A percentile compares a stretch with the other conserved stretches of the same genome.
These are phyloP conservation scores for Phytophthora aleatoria DNA, from an alignment of 352 stramenopile species.

Conservation along the genomic window DNA sequence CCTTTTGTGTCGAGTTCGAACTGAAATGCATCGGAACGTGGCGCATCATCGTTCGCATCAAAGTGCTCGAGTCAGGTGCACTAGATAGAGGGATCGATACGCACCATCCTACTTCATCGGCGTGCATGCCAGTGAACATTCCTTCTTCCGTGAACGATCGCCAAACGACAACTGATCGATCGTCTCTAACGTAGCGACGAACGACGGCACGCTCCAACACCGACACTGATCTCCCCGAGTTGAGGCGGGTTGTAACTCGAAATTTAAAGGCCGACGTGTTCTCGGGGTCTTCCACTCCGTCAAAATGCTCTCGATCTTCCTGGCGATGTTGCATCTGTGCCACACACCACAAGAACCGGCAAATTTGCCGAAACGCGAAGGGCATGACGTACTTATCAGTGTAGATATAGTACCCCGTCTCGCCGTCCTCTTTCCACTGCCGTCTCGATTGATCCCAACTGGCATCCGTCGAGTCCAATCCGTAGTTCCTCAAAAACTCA, in stretches of 20 bases:
- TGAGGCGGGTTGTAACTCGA: constrained; percentile 11
- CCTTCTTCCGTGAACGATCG: constrained; percentile 23
- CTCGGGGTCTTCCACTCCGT: constrained; percentile 12
- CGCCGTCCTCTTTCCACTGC: constrained; percentile 18
- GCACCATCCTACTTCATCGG: constrained; percentile 24
- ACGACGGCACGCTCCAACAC: constrained; percentile 11
- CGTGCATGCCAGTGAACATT: constrained; percentile 26
- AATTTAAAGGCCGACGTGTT: constrained; percentile 22
- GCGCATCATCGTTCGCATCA: constrained; percentile 19
- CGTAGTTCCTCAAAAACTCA: constrained; percentile 15
- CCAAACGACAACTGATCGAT: constrained; percentile 15
- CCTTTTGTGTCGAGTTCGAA: neutral
- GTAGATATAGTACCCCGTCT: constrained; percentile 17
- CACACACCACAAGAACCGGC: constrained; percentile 8
- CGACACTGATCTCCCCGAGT: constrained; percentile 18
- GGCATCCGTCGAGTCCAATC: constrained; percentile 11
- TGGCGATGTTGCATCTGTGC: constrained; percentile 24
- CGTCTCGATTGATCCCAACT: constrained; percentile 5
- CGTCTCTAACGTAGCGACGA: constrained; percentile 10
- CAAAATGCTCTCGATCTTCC: constrained; percentile 15
- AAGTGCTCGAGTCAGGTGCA: neutral
- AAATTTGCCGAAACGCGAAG: constrained; percentile 11
- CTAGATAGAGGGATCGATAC: constrained; percentile 7
- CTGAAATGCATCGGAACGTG: constrained; percentile 29
- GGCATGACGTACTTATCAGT: constrained; percentile 12